Percentiles rank a stretch among this genome's conserved stretches.
phyloP scores from a whole-genome alignment of 1,139 yeast genomes.

The Hyphopichia wangnamkhiaoensis region DNA sequence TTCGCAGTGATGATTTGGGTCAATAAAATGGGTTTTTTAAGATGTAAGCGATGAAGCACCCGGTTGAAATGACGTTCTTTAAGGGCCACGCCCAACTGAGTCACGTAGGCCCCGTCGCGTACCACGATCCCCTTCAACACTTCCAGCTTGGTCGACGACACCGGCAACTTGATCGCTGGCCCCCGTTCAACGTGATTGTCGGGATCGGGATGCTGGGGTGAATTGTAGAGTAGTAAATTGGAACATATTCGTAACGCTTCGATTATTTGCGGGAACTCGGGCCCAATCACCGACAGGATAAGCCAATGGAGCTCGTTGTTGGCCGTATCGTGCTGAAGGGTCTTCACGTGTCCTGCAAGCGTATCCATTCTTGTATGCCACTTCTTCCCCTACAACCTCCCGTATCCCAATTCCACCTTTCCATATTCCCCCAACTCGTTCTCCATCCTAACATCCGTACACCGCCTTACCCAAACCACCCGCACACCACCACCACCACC shows the following conservation, averaged over 20 bases:
- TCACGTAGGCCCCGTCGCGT: slow-evolving; percentile 43
- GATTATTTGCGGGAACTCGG: slow-evolving; percentile 41
- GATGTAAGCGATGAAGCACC: slow-evolving; percentile 24
- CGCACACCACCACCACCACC: background rate
- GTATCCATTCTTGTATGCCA: background rate
- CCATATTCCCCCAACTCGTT: background rate
- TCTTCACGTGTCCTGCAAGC: background rate
- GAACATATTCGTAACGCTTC: slow-evolving; percentile 44
- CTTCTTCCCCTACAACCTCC: background rate
- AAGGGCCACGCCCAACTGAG: slow-evolving; percentile 28
- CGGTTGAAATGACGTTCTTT: slow-evolving; percentile 36
- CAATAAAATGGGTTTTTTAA: slow-evolving; percentile 32
- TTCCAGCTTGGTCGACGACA: slow-evolving; percentile 41
- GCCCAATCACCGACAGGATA: slow-evolving; percentile 27
- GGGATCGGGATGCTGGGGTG: slow-evolving; percentile 40
- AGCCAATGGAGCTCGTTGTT: slow-evolving; percentile 47
- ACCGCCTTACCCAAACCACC: background rate
- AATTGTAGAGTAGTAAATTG: slow-evolving; percentile 37
- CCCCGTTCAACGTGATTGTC: slow-evolving; percentile 31
- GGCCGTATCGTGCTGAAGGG: slow-evolving; percentile 23
- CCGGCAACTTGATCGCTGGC: slow-evolving; percentile 42
- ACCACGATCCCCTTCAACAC: slow-evolving; percentile 42
- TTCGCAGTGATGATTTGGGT: slow-evolving; percentile 36
- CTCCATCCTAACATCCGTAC: background rate
- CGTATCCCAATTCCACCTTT: background rate